Percentiles rank a stretch among this genome's conserved stretches.
Evolutionary conservation across 2,329 filamentous ascomycete species (phyloP).

Genomic region (Sclerotinia borealis): DNA sequence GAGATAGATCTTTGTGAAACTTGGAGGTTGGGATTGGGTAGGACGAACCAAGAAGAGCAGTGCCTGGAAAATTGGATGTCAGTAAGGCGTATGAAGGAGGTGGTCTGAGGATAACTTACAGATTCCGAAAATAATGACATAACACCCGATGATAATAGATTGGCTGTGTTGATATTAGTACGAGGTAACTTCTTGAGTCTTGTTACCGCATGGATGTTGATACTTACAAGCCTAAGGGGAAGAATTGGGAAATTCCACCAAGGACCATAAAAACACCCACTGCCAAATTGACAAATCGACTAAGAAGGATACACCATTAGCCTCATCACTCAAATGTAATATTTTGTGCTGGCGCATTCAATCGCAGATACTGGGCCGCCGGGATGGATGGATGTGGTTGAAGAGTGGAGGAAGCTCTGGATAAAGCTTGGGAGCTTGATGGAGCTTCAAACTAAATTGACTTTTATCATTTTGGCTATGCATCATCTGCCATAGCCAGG

Average conservation of each 20-base stretch:
- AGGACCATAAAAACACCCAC: slow-evolving; percentile 83
- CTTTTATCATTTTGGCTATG: background rate
- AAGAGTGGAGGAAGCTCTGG: background rate
- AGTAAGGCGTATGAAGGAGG: slow-evolving; percentile 15
- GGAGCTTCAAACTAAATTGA: background rate
- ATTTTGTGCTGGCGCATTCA: background rate
- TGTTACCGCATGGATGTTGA: slow-evolving; percentile 23
- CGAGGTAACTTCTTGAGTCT: background rate
- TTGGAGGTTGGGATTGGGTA: slow-evolving; percentile 15
- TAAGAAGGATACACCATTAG: slow-evolving; percentile 38
- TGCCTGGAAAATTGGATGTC: slow-evolving; percentile 42
- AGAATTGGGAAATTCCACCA: slow-evolving; percentile 72
- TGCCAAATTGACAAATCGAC: slow-evolving; percentile 89
- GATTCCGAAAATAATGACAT: slow-evolving; percentile 86
- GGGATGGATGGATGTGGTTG: slow-evolving; percentile 7
- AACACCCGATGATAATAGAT: slow-evolving; percentile 71
- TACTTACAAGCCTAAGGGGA: slow-evolving; percentile 32
- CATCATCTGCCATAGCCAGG: background rate
- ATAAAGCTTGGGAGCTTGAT: background rate
- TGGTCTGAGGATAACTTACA: slow-evolving; percentile 45
- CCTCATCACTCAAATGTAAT: slow-evolving; percentile 11
- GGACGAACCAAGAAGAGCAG: slow-evolving; percentile 54
- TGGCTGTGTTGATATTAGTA: slow-evolving; percentile 43
- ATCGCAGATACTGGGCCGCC: slow-evolving; percentile 17
- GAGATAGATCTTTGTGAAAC: background rate